Conservation (phyloP, 2,329 filamentous ascomycete species). For the Fusarium brevicatenulatum region DNA sequence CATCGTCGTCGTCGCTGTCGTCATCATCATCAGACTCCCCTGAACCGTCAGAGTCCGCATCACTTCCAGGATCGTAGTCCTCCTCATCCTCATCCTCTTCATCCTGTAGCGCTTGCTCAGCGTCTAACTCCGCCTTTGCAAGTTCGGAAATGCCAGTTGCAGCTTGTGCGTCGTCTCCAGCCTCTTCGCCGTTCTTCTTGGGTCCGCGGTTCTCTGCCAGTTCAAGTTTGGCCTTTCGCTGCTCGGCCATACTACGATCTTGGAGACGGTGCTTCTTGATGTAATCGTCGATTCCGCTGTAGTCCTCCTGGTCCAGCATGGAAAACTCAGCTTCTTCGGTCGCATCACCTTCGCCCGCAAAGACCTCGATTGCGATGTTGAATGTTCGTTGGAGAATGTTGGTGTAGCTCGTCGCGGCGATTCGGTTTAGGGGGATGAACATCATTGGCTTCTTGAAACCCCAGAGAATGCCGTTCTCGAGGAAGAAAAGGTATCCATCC, state of each 20-base stretch:
- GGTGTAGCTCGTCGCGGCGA: constrained; percentile 73
- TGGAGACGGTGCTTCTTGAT: constrained; percentile 69
- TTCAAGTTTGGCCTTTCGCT: constrained; percentile 71
- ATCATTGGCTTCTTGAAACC: constrained; percentile 76
- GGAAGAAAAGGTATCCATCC: constrained; percentile 74
- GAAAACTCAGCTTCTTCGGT: constrained; percentile 73
- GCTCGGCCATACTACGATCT: constrained; percentile 75
- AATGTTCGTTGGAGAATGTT: constrained; percentile 75
- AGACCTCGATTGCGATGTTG: constrained; percentile 72
- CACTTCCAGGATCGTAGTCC: constrained; percentile 72
- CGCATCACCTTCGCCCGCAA: constrained; percentile 56
- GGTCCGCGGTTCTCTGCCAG: constrained; percentile 66
- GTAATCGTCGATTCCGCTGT: constrained; percentile 71
- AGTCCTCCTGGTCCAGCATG: constrained; percentile 77
- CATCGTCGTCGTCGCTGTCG: constrained; percentile 54
- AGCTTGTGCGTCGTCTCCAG: constrained; percentile 48
- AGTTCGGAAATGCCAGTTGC: constrained; percentile 59
- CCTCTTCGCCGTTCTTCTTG: constrained; percentile 57
- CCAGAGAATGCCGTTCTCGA: constrained; percentile 74
- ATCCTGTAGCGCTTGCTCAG: constrained; percentile 65
- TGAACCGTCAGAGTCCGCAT: constrained; percentile 68
- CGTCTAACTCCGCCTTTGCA: constrained; percentile 60
- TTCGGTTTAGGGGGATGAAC: constrained; percentile 69
- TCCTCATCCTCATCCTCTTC: constrained; percentile 73
- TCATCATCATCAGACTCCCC: constrained; percentile 64